Base-by-base conservation (phyloP, 2,329 filamentous ascomycete species). In the Ceratocystis harringtonii region DNA sequence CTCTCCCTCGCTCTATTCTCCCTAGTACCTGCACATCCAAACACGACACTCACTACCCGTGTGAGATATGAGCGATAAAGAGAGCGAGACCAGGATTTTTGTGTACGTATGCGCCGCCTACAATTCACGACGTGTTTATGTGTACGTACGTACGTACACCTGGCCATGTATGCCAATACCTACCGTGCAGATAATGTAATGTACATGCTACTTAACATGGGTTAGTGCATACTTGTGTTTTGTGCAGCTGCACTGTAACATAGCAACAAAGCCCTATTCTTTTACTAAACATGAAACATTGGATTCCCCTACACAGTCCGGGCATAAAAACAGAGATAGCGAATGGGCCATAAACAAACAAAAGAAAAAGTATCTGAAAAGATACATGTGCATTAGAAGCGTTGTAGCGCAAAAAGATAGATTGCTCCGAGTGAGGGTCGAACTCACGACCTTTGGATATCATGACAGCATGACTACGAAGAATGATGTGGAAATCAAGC, bases 361-460 rank as follows among this genome's bases (percentile, higher is more conserved):
- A 15, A 4, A 44, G 2, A 15, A 48, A n/a, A 50, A 19, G 19
- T 3, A 10, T 50, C 7, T 50, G 5, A 50, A n/a, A 50, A n/a
- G 7, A 25, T 22, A 19, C 15, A 45, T 10, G 8, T 36, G 10
- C 32, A 36, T 36, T 36, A 10, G 1, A 36, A 36, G 32, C 12
- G 36, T 36, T 36, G 32, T 12, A 12, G 32, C 10, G 2, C 32
- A 32, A 25, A 19, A 61, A 57, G 58, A 58, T 28, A 17, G 1
- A 6, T 10, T 68, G 67, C 64, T 67, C 67, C 65, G 63, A 67
- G 65, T 67, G 65, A 68, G 67, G 67, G 65, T 68, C 67, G 67
- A 68, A 68, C 67, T 67, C 67, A 67, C 65, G 67, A 68, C 65
- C 67, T 68, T 68, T 66, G 65, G 67, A 68, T 68, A 52, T 61